Evolutionary conservation across 495 filamentous ascomycete species (phyloP).

Genomic region (Aspergillus steynii): DNA sequence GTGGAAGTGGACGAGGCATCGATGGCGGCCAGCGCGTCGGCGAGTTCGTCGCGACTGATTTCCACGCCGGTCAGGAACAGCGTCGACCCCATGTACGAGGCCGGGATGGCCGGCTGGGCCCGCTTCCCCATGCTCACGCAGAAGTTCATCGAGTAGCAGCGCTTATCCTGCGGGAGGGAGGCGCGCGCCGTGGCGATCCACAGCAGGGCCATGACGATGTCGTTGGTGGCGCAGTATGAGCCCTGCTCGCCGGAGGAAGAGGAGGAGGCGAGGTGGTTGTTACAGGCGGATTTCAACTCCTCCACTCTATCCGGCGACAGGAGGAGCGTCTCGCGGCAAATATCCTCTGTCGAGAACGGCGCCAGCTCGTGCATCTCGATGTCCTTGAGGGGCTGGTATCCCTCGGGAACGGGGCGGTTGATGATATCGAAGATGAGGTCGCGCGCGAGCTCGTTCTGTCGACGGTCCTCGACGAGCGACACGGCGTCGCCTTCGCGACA

Average conservation of each 20-base stretch:
- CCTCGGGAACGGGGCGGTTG: background rate
- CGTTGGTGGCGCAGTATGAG: background rate
- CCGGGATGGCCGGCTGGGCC: background rate
- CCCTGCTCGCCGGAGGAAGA: background rate
- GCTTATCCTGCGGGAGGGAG: background rate
- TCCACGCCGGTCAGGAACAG: background rate
- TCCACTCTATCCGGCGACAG: background rate
- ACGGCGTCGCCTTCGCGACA: background rate
- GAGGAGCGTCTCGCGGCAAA: background rate
- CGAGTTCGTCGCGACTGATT: background rate
- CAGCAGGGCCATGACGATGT: background rate
- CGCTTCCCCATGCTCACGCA: background rate
- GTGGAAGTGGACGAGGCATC: background rate
- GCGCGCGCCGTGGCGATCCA: background rate
- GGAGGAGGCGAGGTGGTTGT: background rate
- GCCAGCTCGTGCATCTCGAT: background rate
- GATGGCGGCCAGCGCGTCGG: background rate
- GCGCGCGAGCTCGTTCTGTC: background rate
- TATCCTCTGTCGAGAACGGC: background rate
- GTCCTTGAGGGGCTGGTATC: background rate
- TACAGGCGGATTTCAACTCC: background rate
- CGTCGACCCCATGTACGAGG: background rate
- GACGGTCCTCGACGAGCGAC: background rate
- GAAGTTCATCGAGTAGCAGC: background rate
- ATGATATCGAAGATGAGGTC: background rate